Base-by-base conservation (phyloP, 768 basidiomycete genomes). In the Mycena crocata region DNA sequence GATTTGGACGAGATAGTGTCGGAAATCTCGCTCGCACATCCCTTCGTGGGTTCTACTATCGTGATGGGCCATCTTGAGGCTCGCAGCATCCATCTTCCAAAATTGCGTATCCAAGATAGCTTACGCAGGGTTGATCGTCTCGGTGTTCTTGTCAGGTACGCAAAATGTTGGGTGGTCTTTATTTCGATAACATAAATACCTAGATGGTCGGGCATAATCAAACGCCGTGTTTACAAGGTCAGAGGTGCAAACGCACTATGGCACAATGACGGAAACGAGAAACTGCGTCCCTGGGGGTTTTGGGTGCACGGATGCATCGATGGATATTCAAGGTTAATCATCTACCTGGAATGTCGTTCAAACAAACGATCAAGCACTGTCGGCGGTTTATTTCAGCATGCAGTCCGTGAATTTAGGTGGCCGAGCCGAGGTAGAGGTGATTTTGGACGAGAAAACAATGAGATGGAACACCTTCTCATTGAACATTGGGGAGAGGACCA, bases 41-140 rank as follows among this genome's bases (percentile, higher is more conserved):
- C 68, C 0, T 66, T 71, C 17, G 72, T 74, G 1, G 74, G 78
- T 5, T 46, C 75, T 14, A 21, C 45, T 1, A 79, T 79, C 39
- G 23, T 75, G 0, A 35, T 60, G 1, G 77, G 78, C 0, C 72
- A 74, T 67, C 61, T 79, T 3, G 57, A 75, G 12, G 2, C 30
- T 5, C 54, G 60, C 7, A 71, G 71, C 0, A 45, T 77, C 17
- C 67, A 72, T 23, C 30, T 79, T 14, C 74, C 74, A 21, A 42
- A 54, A 31, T 7, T 8, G 1, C 51, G 72, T 2, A 68, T 78
- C 5, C 42, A 51, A 6, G 55, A 71, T 1, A 74, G 73, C 13
- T 35, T 77, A 13, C 26, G 55, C 9, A 60, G 75, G 5, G 72
- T 79, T 7, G 76, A 79, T 65, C 32, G 50, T 2, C 15, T 77